Percentiles rank a stretch among this genome's conserved stretches.
These are phyloP conservation scores for Calonectria pseudoreteaudii DNA, from an alignment of 2,329 filamentous ascomycete species.

Conservation along the genomic window DNA sequence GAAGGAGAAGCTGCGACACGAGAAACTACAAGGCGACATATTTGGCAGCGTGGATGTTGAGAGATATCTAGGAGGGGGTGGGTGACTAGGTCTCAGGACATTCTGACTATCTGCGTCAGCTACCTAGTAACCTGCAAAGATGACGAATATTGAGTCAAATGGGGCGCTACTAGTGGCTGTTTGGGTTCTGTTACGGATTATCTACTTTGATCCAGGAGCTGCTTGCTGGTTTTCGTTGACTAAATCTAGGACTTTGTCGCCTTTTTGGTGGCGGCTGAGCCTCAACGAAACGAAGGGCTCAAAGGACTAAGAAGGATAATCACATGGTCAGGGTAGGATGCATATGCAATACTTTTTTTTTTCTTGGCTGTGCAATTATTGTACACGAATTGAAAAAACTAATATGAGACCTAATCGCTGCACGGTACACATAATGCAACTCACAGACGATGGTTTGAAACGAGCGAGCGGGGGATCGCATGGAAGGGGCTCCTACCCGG, in stretches of 20 bases:
- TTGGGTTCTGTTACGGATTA: neutral
- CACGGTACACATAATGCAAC: neutral
- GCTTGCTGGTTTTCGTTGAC: conserved; percentile 3
- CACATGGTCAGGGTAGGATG: neutral
- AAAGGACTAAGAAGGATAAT: neutral
- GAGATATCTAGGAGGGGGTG: conserved; percentile 71
- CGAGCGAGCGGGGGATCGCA: conserved; percentile 3
- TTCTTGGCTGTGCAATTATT: neutral
- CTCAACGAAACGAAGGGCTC: neutral
- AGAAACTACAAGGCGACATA: conserved; percentile 76
- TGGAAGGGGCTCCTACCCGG: neutral
- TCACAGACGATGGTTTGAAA: conserved; percentile 20
- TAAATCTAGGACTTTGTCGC: conserved; percentile 20
- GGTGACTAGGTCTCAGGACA: conserved; percentile 24
- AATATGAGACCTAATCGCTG: neutral
- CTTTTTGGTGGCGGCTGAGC: neutral
- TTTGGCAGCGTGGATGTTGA: conserved; percentile 82
- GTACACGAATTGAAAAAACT: neutral
- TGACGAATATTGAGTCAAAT: neutral
- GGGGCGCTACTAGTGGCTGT: neutral
- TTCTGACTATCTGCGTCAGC: neutral
- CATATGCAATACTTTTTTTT: neutral
- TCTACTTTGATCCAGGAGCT: neutral
- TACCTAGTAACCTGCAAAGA: neutral
- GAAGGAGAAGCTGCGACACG: conserved; percentile 71